Percentiles rank a stretch among this genome's conserved stretches.
Evolutionary conservation across 2,329 filamentous ascomycete genomes (phyloP).

Genomic region (Chaetomiaceae sp.): DNA sequence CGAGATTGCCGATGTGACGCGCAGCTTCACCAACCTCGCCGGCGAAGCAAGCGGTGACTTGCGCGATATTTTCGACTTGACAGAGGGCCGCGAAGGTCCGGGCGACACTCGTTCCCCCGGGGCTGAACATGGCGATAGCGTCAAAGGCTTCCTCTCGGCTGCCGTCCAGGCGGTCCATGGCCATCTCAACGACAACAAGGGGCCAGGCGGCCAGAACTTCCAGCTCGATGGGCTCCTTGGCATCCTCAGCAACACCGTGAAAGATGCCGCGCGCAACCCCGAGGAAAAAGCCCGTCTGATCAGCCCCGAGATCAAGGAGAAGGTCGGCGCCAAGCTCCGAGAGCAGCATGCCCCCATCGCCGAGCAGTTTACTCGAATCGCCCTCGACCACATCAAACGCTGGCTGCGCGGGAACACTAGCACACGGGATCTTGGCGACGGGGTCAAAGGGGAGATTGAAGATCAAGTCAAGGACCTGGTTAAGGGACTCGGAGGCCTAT

Average conservation of each 20-base stretch:
- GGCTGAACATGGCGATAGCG: conserved; percentile 24
- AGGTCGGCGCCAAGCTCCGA: conserved; percentile 38
- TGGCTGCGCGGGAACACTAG: conserved; percentile 43
- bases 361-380: conserved; percentile 44
- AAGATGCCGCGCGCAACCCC: conserved; percentile 42
- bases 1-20: conserved; percentile 40
- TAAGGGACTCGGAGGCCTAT: conserved; percentile 40
- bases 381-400: conserved; percentile 44
- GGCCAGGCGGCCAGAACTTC: conserved; percentile 30
- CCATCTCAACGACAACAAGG: conserved; percentile 34
- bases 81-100: conserved; percentile 30
- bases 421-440: conserved; percentile 40
- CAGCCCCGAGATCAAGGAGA: conserved; percentile 45
- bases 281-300: conserved; percentile 44
- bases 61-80: conserved; percentile 42
- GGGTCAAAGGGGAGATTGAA: conserved; percentile 41
- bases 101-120: conserved; percentile 29
- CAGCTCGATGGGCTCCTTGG: conserved; percentile 43
- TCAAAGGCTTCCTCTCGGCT: conserved; percentile 38
- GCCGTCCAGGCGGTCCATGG: conserved; percentile 41
- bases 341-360: conserved; percentile 42
- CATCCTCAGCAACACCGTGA: conserved; percentile 40
- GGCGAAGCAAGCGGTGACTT: conserved; percentile 41
- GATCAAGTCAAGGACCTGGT: conserved; percentile 43
- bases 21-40: conserved; percentile 38